These are phyloP conservation scores for Chlorella vulgaris DNA, from an alignment of 139 green algal genomes.

Conservation along the genomic window DNA sequence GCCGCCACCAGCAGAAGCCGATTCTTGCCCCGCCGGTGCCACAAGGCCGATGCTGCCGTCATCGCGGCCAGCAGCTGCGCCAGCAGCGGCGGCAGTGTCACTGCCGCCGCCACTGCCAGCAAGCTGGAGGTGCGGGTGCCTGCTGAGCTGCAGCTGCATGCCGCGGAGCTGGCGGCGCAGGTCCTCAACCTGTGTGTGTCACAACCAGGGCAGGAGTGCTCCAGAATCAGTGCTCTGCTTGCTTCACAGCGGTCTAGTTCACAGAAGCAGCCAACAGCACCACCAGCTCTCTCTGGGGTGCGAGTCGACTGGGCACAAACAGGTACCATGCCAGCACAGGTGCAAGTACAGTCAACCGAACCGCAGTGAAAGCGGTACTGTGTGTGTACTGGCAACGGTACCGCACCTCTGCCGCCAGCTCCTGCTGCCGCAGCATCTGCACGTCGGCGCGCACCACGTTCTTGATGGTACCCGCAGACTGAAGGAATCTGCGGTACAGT, in stretches of 20 bases:
- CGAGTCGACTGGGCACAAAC: no score
- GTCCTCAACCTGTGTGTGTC: slow-evolving; percentile 18
- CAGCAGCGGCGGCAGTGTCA: background rate
- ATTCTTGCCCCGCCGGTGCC: background rate
- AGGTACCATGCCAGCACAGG: no score
- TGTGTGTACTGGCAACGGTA: no score
- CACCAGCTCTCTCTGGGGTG: no score
- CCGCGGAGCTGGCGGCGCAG: background rate
- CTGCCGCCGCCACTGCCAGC: background rate
- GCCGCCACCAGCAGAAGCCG: background rate
- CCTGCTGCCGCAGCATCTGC: slow-evolving; percentile 28
- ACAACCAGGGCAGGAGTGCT: no score
- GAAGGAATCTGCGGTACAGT: slow-evolving; percentile 13
- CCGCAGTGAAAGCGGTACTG: no score
- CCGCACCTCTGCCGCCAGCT: slow-evolving; percentile 20
- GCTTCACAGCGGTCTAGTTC: no score
- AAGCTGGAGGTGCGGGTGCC: background rate
- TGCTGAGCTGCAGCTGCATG: background rate
- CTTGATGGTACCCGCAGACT: slow-evolving; percentile 15
- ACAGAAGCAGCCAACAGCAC: no score
- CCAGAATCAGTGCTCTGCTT: no score
- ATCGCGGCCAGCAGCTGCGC: background rate
- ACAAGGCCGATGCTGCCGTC: background rate
- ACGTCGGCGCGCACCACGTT: slow-evolving; percentile 25
- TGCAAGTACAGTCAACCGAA: no score